Evolutionary conservation across 2,329 filamentous ascomycete genomes (phyloP), one percentile per base, ranked within the genome.

Genomic region (Microdochium nivale): DNA sequence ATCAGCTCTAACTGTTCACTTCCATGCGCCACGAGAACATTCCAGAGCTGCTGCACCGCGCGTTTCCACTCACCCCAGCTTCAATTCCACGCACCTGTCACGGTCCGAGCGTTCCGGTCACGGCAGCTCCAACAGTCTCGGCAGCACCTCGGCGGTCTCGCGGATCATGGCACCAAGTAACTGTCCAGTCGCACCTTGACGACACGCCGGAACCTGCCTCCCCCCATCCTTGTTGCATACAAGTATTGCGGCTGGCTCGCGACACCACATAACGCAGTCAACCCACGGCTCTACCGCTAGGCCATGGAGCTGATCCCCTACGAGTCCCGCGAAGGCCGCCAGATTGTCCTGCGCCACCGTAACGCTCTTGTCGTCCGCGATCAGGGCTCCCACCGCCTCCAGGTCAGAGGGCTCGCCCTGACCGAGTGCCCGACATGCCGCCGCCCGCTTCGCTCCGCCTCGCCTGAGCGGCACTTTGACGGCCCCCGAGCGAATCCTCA

Each of bases 311-410:
- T 94, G 61, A 84, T 94, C 57, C 88, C 88, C 3, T 92, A 90
- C 64, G 79, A 81, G 51, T 80, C 84, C 48, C 79, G 79, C 55
- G 87, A 90, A 61, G 86, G 84, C 59, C 81, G 86, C 59, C 86
- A 91, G 65, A 83, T 94, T 59, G 88, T 92, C 37, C 75, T 94
- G 87, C 94, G 92, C 55, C 90, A 96, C 67, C 87, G 89, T 64
- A 90, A 96, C 71, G 87, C 91, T 23, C 84, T 99, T 52, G 94
- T 99, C 46, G 84, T 97, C 35, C 91, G 88, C 63, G 92, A 99
- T 70, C 87, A 84, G 47, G 78, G 83, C 27, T 96, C 91, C 7
- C 86, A 86, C 56, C 88, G 91, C 60, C 82, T 99, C 57, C 89
- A 90, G 59, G 86, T 96, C 49, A 86, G 88, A 55, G 84, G 76